Conservation (phyloP, 768 basidiomycete genomes). For the Russula olivacea region DNA sequence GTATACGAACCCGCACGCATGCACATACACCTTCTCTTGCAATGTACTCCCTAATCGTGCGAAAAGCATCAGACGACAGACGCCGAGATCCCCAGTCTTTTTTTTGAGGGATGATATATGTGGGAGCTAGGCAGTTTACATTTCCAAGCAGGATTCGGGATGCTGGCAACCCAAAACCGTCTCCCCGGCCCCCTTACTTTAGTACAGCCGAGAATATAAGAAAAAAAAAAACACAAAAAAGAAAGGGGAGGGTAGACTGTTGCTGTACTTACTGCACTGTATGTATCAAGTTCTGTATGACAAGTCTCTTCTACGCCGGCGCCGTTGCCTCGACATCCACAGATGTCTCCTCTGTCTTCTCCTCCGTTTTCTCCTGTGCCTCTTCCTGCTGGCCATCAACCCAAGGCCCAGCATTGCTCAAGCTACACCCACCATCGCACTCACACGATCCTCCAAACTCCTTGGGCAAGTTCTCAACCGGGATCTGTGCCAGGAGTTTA, state of each 20-base stretch:
- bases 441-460: conserved; percentile 80
- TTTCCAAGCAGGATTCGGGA: background rate
- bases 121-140: conserved; percentile 5
- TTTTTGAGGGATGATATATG: background rate
- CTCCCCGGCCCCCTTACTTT: conserved; percentile 1
- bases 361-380: background rate
- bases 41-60: background rate
- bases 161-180: background rate
- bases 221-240: background rate
- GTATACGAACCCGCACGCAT: background rate
- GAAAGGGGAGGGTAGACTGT: background rate
- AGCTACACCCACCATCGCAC: conserved; percentile 74
- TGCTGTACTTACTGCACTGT: too few species aligned
- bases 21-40: background rate
- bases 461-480: conserved; percentile 72
- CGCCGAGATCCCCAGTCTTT: background rate
- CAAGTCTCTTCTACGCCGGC: conserved; percentile 1
- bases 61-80: background rate
- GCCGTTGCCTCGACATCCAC: background rate
- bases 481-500: conserved; percentile 75
- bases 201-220: background rate
- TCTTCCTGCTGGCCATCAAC: conserved; percentile 33
- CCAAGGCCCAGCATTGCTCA: conserved; percentile 94
- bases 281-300: conserved; percentile 6
- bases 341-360: background rate